Evolutionary conservation across 2,329 filamentous ascomycete species (phyloP), one percentile per base, ranked within the genome.

Genomic region (Sphaerulina vaccinii): DNA sequence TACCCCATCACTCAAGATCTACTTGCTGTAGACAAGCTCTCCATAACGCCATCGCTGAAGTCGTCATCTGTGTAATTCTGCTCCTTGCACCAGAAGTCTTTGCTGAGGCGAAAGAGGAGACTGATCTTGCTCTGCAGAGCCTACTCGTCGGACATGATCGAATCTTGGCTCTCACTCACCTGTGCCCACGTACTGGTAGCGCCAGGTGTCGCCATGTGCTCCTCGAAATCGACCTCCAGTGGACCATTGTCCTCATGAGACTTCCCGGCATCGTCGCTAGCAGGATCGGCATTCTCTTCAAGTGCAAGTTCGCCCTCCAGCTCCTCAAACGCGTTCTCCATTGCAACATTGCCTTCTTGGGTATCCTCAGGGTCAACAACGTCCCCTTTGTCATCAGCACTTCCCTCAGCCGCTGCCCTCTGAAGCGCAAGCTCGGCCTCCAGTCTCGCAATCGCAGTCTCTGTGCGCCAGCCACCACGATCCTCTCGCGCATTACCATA

Each of bases 71-170:
- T n/a, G n/a, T n/a, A n/a, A n/a, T n/a, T n/a, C n/a, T n/a, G n/a
- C n/a, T n/a, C n/a, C n/a, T n/a, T n/a, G n/a, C n/a, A n/a, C n/a
- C n/a, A n/a, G n/a, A n/a, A n/a, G n/a, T n/a, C n/a, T n/a, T n/a
- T n/a, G n/a, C n/a, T n/a, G n/a, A n/a, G n/a, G n/a, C n/a, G n/a
- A n/a, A n/a, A n/a, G n/a, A n/a, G n/a, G 24, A 27, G 24, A 27
- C 24, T 27, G 24, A 27, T 27, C 24, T 27, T 11, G 11, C 24
- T 27, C 7, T 27, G 7, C 24, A 27, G 7, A 11, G 11, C 21
- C 21, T 53, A 57, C 23, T 38, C 44, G 27, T 52, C 52, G 23
- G 49, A 47, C 52, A 57, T 57, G 35, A 52, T 15, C 5, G 32
- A n/a, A 15, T 57, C 55, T 6, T 50, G 27, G 13, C 37, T 40